Evolutionary conservation across 768 basidiomycete genomes (phyloP).

Genomic region (Kwoniella botswanensis): DNA sequence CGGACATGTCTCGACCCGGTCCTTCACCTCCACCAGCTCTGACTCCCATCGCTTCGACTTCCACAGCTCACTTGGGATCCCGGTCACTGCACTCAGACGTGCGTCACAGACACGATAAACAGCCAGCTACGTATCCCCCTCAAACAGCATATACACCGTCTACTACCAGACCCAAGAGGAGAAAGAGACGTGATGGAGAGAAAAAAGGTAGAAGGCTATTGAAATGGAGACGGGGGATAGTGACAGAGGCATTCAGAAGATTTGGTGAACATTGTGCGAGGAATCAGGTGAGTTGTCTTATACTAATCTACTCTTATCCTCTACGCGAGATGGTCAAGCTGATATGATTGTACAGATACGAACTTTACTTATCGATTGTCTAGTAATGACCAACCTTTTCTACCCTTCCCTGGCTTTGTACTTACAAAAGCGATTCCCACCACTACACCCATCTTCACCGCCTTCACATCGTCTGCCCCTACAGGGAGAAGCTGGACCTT

Average conservation of each 20-base stretch:
- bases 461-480: conserved; percentile 33
- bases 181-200: conserved; percentile 18
- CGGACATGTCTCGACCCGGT: conserved; percentile 6
- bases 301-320: neutral
- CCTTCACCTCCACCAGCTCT: conserved; percentile 16
- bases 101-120: conserved; percentile 26
- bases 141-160: neutral
- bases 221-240: conserved; percentile 35
- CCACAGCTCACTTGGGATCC: conserved; percentile 28
- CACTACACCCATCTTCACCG: conserved; percentile 37
- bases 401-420: conserved; percentile 56
- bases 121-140: conserved; percentile 11
- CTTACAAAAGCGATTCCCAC: conserved; percentile 44
- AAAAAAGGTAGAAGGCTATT: conserved; percentile 13
- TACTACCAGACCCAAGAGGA: conserved; percentile 5
- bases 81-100: conserved; percentile 8
- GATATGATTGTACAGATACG: conserved; percentile 42
- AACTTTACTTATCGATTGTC: conserved; percentile 55
- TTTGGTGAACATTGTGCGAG: conserved; percentile 57
- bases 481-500: conserved; percentile 17
- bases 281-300: conserved; percentile 50
- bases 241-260: conserved; percentile 47
- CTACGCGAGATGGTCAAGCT: neutral
- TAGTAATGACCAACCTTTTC: conserved; percentile 58
- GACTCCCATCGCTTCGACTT: conserved; percentile 28